Percentiles rank a stretch among this genome's conserved stretches.
Evolutionary conservation across 805 yeast genomes (phyloP).

Genomic region (Schwanniomyces pseudopolymorphus): DNA sequence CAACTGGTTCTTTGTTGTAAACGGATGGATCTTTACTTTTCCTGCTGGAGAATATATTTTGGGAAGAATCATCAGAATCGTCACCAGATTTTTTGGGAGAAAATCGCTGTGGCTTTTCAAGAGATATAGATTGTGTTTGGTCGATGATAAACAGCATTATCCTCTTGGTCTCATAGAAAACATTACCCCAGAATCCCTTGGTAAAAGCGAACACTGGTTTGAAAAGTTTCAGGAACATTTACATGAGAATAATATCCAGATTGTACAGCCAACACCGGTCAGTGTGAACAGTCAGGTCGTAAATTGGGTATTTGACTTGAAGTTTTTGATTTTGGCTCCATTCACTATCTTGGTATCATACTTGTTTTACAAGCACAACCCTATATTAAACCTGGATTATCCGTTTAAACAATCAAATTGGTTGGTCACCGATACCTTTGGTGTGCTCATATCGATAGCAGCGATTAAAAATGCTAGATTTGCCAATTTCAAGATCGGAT

Average conservation of each 20-base stretch:
- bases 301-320: slow-evolving; percentile 20
- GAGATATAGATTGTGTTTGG: slow-evolving; percentile 43
- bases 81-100: slow-evolving; percentile 22
- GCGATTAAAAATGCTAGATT: slow-evolving; percentile 40
- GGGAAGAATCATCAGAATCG: slow-evolving; percentile 22
- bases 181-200: slow-evolving; percentile 4
- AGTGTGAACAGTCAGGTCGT: slow-evolving; percentile 20
- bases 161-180: slow-evolving; percentile 39
- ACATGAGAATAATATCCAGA: slow-evolving; percentile 10
- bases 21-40: slow-evolving; percentile 32
- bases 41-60: slow-evolving; percentile 24
- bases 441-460: slow-evolving; percentile 42
- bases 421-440: slow-evolving; percentile 37
- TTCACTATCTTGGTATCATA: slow-evolving; percentile 6
- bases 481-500: slow-evolving; percentile 46
- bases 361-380: slow-evolving; percentile 6
- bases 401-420: slow-evolving; percentile 10
- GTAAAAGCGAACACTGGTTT: slow-evolving; percentile 8
- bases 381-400: slow-evolving; percentile 8
- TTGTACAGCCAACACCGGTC: slow-evolving; percentile 22
- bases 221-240: slow-evolving; percentile 10
- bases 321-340: slow-evolving; percentile 14
- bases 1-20: slow-evolving; percentile 31
- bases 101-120: slow-evolving; percentile 24
- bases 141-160: slow-evolving; percentile 33